Conservation (phyloP, 805 yeast species). For the Myxozyma melibiosi region DNA sequence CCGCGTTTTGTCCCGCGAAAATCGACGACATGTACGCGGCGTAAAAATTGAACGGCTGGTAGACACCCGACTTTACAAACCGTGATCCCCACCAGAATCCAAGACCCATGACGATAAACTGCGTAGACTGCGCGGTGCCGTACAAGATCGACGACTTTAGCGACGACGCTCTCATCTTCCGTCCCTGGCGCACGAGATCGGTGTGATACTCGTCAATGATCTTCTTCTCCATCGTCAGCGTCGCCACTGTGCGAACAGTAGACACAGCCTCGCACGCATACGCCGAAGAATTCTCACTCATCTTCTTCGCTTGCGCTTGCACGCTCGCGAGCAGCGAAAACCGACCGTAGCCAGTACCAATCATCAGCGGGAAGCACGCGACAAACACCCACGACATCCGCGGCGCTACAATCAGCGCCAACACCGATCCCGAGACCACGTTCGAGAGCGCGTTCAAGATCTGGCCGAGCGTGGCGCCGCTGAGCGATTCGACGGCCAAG, state of each 20-base stretch:
- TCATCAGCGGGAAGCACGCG: slow-evolving; percentile 42
- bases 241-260: slow-evolving; percentile 48
- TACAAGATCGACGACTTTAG: slow-evolving; percentile 21
- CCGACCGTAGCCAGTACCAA: slow-evolving; percentile 48
- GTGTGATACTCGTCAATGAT: slow-evolving; percentile 40
- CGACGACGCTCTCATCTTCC: slow-evolving; percentile 1
- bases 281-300: slow-evolving; percentile 45
- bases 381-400: slow-evolving; percentile 46
- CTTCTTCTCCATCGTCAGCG: slow-evolving; percentile 47
- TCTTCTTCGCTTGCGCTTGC: slow-evolving; percentile 43
- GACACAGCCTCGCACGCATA: slow-evolving; percentile 47
- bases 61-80: slow-evolving; percentile 40
- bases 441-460: slow-evolving; percentile 42
- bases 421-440: slow-evolving; percentile 45
- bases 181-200: slow-evolving; percentile 15
- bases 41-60: slow-evolving; percentile 42
- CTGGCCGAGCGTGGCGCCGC: slow-evolving; percentile 48
- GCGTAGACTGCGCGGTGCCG: slow-evolving; percentile 21
- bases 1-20: slow-evolving; percentile 50
- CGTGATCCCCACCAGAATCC: slow-evolving; percentile 51
- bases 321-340: slow-evolving; percentile 41
- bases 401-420: slow-evolving; percentile 47
- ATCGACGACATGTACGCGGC: slow-evolving; percentile 46
- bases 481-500: slow-evolving; percentile 32
- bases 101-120: slow-evolving; percentile 46